phyloP scores from a whole-genome alignment of 192 early-diverging fungal genomes.

The Rhizophagus sp. region DNA sequence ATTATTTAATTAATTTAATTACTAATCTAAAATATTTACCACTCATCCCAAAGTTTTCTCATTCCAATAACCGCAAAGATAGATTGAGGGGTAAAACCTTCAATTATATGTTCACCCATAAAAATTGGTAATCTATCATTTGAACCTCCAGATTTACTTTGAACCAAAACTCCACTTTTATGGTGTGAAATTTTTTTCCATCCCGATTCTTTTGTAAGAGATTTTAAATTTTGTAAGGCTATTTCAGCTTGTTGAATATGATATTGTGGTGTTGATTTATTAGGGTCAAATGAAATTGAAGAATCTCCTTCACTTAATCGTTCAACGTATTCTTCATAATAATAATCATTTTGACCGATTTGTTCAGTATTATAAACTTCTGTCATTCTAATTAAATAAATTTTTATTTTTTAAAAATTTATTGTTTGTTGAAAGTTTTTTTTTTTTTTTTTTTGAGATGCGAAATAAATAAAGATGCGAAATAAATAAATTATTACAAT shows the following conservation, averaged over 20 bases:
- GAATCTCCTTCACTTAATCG: not conserved
- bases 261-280: slow-evolving; percentile 4
- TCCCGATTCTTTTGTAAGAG: slow-evolving; percentile 39
- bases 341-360: not conserved
- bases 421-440: not conserved
- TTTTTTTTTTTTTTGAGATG: not conserved
- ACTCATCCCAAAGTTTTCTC: slow-evolving; percentile 59
- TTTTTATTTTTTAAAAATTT: too few relatives aligned
- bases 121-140: slow-evolving; percentile 54
- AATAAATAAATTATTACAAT: too few relatives aligned
- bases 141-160: slow-evolving; percentile 42
- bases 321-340: not conserved
- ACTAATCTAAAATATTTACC: slow-evolving; percentile 23
- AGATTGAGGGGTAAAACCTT: slow-evolving; percentile 53
- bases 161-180: slow-evolving; percentile 57
- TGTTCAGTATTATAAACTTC: not conserved
- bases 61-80: slow-evolving; percentile 57
- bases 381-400: not conserved
- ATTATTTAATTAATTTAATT: too few relatives aligned
- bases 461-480: too few relatives aligned
- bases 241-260: slow-evolving; percentile 54
- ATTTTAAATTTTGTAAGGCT: slow-evolving; percentile 49
- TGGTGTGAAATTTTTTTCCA: slow-evolving; percentile 61
- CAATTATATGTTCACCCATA: slow-evolving; percentile 55
- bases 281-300: not conserved